Conservation (phyloP, 441 rosid species). For the Omphalea diandra region DNA sequence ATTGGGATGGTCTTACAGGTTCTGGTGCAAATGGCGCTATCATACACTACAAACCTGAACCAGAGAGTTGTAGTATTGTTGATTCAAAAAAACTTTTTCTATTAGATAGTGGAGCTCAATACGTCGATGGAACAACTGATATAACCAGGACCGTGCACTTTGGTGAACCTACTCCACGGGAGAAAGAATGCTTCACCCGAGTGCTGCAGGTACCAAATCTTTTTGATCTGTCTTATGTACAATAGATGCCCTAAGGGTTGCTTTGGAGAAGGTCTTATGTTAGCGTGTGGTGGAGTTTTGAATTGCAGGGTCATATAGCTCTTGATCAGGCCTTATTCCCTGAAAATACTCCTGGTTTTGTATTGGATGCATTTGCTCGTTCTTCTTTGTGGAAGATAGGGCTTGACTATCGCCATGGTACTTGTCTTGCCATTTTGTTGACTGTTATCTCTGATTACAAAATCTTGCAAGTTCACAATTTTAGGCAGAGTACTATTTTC, state of each 20-base stretch:
- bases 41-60: conserved; percentile 92
- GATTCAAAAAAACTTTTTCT: conserved; percentile 74
- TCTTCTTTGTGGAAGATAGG: conserved; percentile 94
- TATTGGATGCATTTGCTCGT: conserved; percentile 90
- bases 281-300: conserved; percentile 3
- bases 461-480: not conserved
- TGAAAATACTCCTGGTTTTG: conserved; percentile 91
- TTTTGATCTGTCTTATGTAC: conserved; percentile 13
- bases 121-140: conserved; percentile 95
- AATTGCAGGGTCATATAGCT: conserved; percentile 94
- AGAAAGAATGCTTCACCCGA: conserved; percentile 92
- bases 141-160: conserved; percentile 96
- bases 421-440: conserved; percentile 24
- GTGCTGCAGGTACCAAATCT: conserved; percentile 66
- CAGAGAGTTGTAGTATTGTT: conserved; percentile 74
- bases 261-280: not conserved
- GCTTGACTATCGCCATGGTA: conserved; percentile 98
- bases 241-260: not conserved
- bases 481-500: conserved; percentile 4
- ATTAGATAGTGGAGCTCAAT: conserved; percentile 97
- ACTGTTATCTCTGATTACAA: not conserved
- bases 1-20: conserved; percentile 44
- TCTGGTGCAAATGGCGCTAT: conserved; percentile 98
- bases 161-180: conserved; percentile 71
- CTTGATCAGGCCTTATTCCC: conserved; percentile 95